Evolutionary conservation across 192 early-diverging fungal species (phyloP).

Genomic region (Entomortierella parvispora): DNA sequence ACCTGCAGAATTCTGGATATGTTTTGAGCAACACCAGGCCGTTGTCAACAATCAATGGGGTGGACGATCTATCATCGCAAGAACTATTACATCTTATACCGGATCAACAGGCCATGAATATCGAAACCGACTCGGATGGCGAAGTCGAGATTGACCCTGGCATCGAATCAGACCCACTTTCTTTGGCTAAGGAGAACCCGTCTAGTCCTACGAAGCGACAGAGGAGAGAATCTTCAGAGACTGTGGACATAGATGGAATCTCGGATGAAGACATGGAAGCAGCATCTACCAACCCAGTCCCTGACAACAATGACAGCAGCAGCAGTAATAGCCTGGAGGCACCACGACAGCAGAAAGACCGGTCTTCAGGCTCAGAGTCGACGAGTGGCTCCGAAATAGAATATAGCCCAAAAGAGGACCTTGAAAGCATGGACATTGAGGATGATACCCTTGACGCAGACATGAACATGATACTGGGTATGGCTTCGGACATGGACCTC

Average conservation of each 20-base stretch:
- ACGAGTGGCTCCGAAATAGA: background rate
- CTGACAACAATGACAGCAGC: background rate
- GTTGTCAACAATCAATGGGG: no score
- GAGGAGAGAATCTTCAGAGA: slow-evolving; percentile 12
- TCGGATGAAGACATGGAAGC: slow-evolving; percentile 24
- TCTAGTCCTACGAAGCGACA: background rate
- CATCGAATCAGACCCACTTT: no score
- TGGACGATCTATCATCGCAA: no score
- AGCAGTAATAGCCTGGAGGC: background rate
- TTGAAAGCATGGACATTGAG: background rate
- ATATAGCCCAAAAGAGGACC: background rate
- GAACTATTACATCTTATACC: no score
- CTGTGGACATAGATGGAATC: slow-evolving; percentile 17
- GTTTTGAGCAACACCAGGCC: no score
- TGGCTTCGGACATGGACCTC: slow-evolving; percentile 42
- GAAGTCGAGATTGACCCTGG: no score
- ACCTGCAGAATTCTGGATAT: no score
- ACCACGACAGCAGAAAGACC: background rate
- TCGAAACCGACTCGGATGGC: no score
- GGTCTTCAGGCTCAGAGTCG: background rate
- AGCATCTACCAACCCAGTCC: background rate
- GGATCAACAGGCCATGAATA: no score
- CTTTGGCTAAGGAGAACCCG: no score
- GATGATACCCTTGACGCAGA: slow-evolving; percentile 13
- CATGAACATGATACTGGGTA: slow-evolving; percentile 38